Conservation (phyloP, 768 basidiomycete genomes). For the Paxillus rubicundulus region DNA sequence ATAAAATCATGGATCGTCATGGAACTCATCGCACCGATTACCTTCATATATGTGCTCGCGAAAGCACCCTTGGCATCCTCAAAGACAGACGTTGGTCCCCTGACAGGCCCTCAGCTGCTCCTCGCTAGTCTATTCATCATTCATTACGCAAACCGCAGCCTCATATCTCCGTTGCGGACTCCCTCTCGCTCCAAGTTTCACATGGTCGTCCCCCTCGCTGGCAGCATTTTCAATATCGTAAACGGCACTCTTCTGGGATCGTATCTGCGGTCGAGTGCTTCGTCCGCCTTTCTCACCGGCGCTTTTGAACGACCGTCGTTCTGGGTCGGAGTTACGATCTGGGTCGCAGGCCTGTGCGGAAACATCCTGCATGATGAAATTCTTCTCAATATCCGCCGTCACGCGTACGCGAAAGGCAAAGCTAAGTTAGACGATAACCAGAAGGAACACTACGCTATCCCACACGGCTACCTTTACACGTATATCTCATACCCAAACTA, state of each 20-base stretch:
- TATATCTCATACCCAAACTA: slow-evolving; percentile 93
- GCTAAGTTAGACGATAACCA: slow-evolving; percentile 26
- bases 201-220: slow-evolving; percentile 56
- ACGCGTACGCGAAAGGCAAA: slow-evolving; percentile 42
- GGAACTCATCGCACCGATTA: slow-evolving; percentile 64
- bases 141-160: slow-evolving; percentile 83
- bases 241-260: slow-evolving; percentile 73
- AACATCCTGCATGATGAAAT: slow-evolving; percentile 92
- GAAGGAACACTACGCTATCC: slow-evolving; percentile 71
- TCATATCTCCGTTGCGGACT: slow-evolving; percentile 77
- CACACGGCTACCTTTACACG: slow-evolving; percentile 71
- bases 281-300: slow-evolving; percentile 41
- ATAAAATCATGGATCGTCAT: slow-evolving; percentile 70
- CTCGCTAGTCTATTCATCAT: slow-evolving; percentile 58
- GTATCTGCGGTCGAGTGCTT: slow-evolving; percentile 60
- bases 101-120: slow-evolving; percentile 44
- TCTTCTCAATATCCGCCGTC: slow-evolving; percentile 75
- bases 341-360: slow-evolving; percentile 68
- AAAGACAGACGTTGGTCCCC: slow-evolving; percentile 23
- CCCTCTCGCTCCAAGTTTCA: slow-evolving; percentile 78
- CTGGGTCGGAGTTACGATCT: slow-evolving; percentile 62
- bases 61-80: slow-evolving; percentile 47
- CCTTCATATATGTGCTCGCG: slow-evolving; percentile 50
- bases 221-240: slow-evolving; percentile 61
- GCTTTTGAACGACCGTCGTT: slow-evolving; percentile 44